phyloP scores from a whole-genome alignment of 192 early-diverging fungal species.

The Coemansia reversa region DNA sequence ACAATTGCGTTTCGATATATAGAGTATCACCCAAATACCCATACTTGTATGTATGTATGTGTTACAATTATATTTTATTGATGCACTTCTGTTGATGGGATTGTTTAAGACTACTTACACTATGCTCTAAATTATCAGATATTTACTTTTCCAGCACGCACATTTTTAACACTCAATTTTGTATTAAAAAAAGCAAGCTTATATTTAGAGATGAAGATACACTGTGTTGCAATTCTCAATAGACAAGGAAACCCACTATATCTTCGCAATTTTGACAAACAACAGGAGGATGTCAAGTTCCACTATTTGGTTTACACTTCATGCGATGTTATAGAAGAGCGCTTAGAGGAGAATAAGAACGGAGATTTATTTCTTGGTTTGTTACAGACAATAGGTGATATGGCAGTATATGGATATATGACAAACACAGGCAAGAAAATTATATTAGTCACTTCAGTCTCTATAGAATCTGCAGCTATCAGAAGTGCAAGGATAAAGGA shows the following conservation, averaged over 20 bases:
- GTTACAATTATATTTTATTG: too few species aligned
- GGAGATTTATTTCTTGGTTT: conserved; percentile 83
- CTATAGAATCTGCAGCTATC: conserved; percentile 79
- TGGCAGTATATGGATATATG: conserved; percentile 88
- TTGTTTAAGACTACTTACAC: too few species aligned
- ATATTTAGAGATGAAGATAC: conserved; percentile 24
- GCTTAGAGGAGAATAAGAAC: conserved; percentile 51
- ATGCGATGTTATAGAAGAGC: conserved; percentile 80
- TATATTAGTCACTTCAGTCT: conserved; percentile 64
- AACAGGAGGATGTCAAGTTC: conserved; percentile 80
- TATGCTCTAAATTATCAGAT: too few species aligned
- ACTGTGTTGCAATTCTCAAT: conserved; percentile 35
- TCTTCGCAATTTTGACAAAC: conserved; percentile 71
- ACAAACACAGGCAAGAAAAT: conserved; percentile 84
- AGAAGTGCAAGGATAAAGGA: conserved; percentile 63
- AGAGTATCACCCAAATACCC: too few species aligned
- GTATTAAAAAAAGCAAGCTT: neutral
- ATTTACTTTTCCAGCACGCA: too few species aligned
- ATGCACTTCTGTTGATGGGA: too few species aligned
- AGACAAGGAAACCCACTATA: conserved; percentile 83
- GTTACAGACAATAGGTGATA: conserved; percentile 84
- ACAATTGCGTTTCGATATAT: too few species aligned
- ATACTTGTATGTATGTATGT: too few species aligned
- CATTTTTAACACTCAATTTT: neutral
- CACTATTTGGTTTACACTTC: conserved; percentile 92